These are phyloP conservation scores for Begonia peltatifolia DNA, from an alignment of 306 rosid genomes.

Conservation along the genomic window DNA sequence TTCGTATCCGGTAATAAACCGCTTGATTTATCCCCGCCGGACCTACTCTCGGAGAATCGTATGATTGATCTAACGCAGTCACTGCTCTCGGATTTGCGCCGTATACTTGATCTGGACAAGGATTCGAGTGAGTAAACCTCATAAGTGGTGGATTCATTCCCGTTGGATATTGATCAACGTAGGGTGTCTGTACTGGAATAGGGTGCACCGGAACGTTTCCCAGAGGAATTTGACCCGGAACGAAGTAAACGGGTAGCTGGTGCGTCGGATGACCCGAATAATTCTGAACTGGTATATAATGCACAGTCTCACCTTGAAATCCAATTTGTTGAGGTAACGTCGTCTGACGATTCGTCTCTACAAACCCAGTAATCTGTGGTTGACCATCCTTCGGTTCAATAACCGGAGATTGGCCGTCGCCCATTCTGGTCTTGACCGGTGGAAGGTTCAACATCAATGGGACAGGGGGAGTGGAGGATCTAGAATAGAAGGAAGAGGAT, in stretches of 20 bases:
- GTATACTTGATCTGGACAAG: slow-evolving; percentile 40
- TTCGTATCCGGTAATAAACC: slow-evolving; percentile 37
- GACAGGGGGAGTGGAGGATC: slow-evolving; percentile 34
- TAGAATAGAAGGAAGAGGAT: slow-evolving; percentile 44
- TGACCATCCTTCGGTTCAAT: slow-evolving; percentile 20
- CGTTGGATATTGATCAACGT: slow-evolving; percentile 32
- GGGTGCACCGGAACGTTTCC: slow-evolving; percentile 23
- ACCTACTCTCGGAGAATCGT: slow-evolving; percentile 17
- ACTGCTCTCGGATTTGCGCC: slow-evolving; percentile 34
- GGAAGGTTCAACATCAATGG: slow-evolving; percentile 55
- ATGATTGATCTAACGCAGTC: slow-evolving; percentile 24
- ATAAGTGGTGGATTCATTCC: slow-evolving; percentile 33
- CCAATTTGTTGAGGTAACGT: slow-evolving; percentile 9
- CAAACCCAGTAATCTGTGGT: slow-evolving; percentile 5
- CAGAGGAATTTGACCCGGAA: slow-evolving; percentile 21
- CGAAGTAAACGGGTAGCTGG: slow-evolving; percentile 33
- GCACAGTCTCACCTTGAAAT: slow-evolving; percentile 18
- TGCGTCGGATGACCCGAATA: slow-evolving; percentile 26
- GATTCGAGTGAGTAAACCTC: slow-evolving; percentile 32
- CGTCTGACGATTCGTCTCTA: slow-evolving; percentile 17
- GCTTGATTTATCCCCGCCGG: slow-evolving; percentile 35
- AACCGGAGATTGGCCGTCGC: slow-evolving; percentile 19
- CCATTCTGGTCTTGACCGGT: slow-evolving; percentile 56
- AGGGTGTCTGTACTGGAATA: slow-evolving; percentile 25
- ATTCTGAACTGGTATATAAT: slow-evolving; percentile 22